phyloP scores from a whole-genome alignment of 208 protist genomes.

The Wallacemonas sp. region DNA sequence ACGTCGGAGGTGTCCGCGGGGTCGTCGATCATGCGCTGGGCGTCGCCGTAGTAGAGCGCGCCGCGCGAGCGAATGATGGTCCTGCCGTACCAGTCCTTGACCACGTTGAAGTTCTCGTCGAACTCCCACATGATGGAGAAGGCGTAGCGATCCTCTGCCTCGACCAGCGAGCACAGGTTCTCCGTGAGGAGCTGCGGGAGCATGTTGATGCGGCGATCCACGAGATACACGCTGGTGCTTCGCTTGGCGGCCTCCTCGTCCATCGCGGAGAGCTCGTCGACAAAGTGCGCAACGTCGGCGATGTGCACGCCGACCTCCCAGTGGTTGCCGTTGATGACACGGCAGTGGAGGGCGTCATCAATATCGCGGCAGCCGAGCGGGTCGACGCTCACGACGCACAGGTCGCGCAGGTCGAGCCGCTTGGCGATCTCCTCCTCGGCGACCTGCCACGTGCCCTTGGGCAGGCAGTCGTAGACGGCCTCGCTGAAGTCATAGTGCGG shows the following conservation, averaged over 20 bases:
- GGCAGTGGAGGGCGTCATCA: slow-evolving; percentile 88
- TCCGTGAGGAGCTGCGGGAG: slow-evolving; percentile 95
- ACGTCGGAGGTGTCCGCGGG: slow-evolving; percentile 55
- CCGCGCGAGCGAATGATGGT: slow-evolving; percentile 93
- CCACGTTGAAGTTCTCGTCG: slow-evolving; percentile 81
- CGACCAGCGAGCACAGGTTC: slow-evolving; percentile 95
- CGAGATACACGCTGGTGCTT: slow-evolving; percentile 96
- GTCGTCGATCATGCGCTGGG: slow-evolving; percentile 94
- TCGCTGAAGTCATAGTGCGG: slow-evolving; percentile 92
- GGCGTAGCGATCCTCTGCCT: slow-evolving; percentile 90
- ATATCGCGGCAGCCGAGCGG: slow-evolving; percentile 94
- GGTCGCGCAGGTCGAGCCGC: slow-evolving; percentile 87
- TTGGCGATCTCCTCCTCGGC: slow-evolving; percentile 61
- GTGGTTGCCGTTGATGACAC: slow-evolving; percentile 78
- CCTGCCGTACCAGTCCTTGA: slow-evolving; percentile 91
- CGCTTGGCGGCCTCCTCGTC: slow-evolving; percentile 95
- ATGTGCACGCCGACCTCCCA: slow-evolving; percentile 97
- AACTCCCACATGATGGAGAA: slow-evolving; percentile 96
- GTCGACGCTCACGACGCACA: slow-evolving; percentile 94
- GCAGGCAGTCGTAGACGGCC: slow-evolving; percentile 90
- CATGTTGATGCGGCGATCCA: slow-evolving; percentile 97
- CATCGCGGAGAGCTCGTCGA: slow-evolving; percentile 89
- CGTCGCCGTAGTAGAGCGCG: slow-evolving; percentile 95
- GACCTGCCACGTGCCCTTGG: slow-evolving; percentile 87
- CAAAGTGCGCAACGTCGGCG: slow-evolving; percentile 97